A percentile compares a stretch with the other conserved stretches of the same genome.
These are phyloP conservation scores for Vigna hirtella DNA, from an alignment of 306 rosid genomes.

Conservation along the genomic window DNA sequence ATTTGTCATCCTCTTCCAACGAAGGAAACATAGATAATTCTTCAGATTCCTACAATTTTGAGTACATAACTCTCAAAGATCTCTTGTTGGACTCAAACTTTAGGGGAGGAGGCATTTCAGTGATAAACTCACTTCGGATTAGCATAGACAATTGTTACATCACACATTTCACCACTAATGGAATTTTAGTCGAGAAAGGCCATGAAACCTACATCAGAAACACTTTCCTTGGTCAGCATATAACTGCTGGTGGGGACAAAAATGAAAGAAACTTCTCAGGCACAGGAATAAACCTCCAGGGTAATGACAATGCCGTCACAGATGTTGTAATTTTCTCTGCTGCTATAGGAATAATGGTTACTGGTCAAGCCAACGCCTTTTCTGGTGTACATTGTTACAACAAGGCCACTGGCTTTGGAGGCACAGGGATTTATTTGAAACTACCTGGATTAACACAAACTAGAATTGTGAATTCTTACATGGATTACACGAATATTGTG, in stretches of 20 bases:
- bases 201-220: conserved; percentile 88
- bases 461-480: conserved; percentile 79
- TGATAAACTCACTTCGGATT: conserved; percentile 78
- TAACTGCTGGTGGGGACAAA: conserved; percentile 77
- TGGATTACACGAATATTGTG: conserved; percentile 87
- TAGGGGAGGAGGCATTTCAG: conserved; percentile 85
- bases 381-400: conserved; percentile 93
- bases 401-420: conserved; percentile 92
- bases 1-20: conserved; percentile 61
- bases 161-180: conserved; percentile 79
- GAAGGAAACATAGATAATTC: conserved; percentile 36
- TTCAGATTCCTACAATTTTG: conserved; percentile 75
- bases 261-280: conserved; percentile 77
- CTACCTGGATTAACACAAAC: conserved; percentile 81
- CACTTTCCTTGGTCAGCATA: conserved; percentile 90
- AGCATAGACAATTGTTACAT: conserved; percentile 89
- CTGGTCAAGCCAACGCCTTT: conserved; percentile 76
- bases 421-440: conserved; percentile 76
- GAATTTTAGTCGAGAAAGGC: conserved; percentile 73
- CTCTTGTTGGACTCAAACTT: conserved; percentile 78
- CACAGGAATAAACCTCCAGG: conserved; percentile 67
- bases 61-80: conserved; percentile 74
- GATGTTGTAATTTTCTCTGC: conserved; percentile 94
- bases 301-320: conserved; percentile 84
- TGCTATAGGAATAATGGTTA: conserved; percentile 62